These are phyloP conservation scores for Metarhizium humberi DNA, from an alignment of 2,329 filamentous ascomycete species.

Conservation along the genomic window DNA sequence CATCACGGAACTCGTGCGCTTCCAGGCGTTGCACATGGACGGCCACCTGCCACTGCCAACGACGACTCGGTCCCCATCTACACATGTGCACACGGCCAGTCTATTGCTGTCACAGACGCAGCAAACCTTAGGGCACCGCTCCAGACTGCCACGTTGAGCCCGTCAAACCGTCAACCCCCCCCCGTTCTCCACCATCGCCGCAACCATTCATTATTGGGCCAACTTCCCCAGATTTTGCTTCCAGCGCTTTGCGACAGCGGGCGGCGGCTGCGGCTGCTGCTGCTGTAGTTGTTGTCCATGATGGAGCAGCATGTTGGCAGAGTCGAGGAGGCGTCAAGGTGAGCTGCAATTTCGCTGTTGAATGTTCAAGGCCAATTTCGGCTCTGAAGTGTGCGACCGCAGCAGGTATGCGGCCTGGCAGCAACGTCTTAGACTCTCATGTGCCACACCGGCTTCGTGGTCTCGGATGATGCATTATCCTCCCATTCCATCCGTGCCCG, in stretches of 20 bases:
- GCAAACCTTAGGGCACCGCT: background rate
- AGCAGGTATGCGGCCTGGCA: background rate
- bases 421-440: background rate
- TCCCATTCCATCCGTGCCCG: background rate
- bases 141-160: background rate
- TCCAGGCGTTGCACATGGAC: background rate
- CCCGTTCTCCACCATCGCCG: background rate
- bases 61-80: background rate
- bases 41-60: background rate
- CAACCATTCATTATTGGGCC: background rate
- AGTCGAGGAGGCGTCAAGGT: conserved; percentile 6
- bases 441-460: background rate
- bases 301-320: conserved; percentile 6
- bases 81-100: background rate
- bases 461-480: background rate
- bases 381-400: background rate
- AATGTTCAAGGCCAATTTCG: background rate
- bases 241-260: conserved; percentile 1
- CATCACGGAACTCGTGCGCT: background rate
- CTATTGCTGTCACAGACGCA: background rate
- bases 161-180: background rate
- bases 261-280: conserved; percentile 1
- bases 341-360: background rate
- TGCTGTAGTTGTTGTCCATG: conserved; percentile 1
- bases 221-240: conserved; percentile 1